Evolutionary conservation across 2,329 filamentous ascomycete genomes (phyloP).

Genomic region (Colletotrichum liaoningense): DNA sequence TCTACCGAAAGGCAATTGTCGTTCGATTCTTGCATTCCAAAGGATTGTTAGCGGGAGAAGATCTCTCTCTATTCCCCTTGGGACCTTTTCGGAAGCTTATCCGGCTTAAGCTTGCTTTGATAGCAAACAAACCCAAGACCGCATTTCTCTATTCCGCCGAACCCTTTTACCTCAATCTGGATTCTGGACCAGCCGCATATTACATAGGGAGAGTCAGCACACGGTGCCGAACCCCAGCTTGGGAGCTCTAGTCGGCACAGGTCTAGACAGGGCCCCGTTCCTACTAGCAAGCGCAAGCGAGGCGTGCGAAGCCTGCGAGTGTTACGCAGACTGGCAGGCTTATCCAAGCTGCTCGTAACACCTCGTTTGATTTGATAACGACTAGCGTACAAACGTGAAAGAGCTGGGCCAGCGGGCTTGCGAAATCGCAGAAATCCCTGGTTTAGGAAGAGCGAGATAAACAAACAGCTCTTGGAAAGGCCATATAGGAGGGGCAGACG

Average conservation of each 20-base stretch:
- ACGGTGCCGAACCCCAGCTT: neutral
- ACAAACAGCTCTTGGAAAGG: neutral
- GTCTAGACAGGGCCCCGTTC: neutral
- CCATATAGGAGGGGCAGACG: too few species aligned
- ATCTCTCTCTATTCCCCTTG: neutral
- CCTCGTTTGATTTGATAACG: neutral
- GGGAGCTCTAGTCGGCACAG: neutral
- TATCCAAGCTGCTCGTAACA: neutral
- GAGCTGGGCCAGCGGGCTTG: neutral
- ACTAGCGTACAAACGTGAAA: neutral
- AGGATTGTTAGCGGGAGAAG: neutral
- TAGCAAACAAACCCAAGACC: neutral
- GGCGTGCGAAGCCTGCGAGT: too few species aligned
- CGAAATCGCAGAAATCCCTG: neutral
- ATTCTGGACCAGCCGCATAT: neutral
- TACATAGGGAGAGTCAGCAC: too few species aligned
- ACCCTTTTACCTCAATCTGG: too few species aligned
- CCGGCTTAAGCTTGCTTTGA: neutral
- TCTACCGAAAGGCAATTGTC: neutral
- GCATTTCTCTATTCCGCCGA: neutral
- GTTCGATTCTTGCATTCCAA: neutral
- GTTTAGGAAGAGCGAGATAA: neutral
- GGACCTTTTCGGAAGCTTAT: neutral
- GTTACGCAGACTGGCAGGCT: neutral
- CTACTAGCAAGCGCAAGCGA: too few species aligned